Percentiles rank a stretch among this genome's conserved stretches.
phyloP scores from a whole-genome alignment of 2,329 filamentous ascomycete species.

The Aspergillus sp. region DNA sequence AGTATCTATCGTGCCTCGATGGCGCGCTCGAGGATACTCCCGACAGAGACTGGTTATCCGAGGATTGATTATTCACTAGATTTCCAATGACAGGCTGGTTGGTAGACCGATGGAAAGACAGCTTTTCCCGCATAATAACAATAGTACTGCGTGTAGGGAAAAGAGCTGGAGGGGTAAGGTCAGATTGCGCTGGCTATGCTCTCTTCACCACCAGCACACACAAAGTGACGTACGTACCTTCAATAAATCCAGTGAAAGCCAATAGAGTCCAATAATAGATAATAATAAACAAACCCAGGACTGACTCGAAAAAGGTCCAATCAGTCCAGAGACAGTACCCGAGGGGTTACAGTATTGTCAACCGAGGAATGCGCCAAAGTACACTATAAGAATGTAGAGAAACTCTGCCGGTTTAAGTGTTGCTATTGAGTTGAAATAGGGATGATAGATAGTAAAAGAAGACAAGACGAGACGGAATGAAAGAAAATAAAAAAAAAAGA shows the following conservation, averaged over 20 bases:
- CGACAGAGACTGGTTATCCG: conserved; percentile 37
- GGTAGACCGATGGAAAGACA: conserved; percentile 37
- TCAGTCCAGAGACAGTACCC: not conserved
- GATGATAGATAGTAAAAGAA: not conserved
- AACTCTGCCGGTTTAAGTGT: too few species aligned
- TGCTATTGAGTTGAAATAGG: not conserved
- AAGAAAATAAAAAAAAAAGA: not conserved
- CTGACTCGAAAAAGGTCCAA: too few species aligned
- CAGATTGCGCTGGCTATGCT: too few species aligned
- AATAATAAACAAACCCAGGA: too few species aligned
- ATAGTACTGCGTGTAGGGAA: not conserved
- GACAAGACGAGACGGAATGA: not conserved
- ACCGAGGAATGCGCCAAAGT: not conserved
- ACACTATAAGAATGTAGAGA: too few species aligned
- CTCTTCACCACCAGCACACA: not conserved
- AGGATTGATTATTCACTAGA: conserved; percentile 38
- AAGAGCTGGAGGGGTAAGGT: not conserved
- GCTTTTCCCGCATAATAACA: conserved; percentile 49
- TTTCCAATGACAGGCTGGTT: conserved; percentile 40
- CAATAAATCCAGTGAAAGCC: too few species aligned
- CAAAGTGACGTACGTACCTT: conserved; percentile 1
- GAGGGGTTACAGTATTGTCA: not conserved
- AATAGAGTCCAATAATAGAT: too few species aligned
- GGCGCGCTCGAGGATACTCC: conserved; percentile 5
- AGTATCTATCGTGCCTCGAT: conserved; percentile 17